Evolutionary conservation across 2,329 filamentous ascomycete species (phyloP).

Genomic region (Nemania sp.): DNA sequence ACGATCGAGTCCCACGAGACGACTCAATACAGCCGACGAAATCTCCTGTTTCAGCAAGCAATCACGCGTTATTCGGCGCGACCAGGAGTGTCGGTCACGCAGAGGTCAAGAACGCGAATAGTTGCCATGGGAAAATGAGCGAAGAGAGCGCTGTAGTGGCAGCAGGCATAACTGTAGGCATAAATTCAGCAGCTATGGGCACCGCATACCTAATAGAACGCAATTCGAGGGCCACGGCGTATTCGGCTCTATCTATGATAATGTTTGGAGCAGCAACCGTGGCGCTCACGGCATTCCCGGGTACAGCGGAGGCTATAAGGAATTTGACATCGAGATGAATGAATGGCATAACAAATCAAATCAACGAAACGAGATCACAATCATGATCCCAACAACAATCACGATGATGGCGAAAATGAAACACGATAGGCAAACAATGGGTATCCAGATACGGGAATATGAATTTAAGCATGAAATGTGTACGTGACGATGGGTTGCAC

Average conservation of each 20-base stretch:
- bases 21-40: conserved; percentile 3
- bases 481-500: conserved; percentile 15
- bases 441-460: neutral
- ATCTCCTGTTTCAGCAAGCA: conserved; percentile 1
- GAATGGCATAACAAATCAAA: conserved; percentile 1
- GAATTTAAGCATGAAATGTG: neutral
- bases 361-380: conserved; percentile 9
- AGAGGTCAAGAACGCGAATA: conserved; percentile 16
- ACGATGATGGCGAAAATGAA: conserved; percentile 6
- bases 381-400: neutral
- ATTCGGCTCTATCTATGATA: conserved; percentile 69
- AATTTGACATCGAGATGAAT: conserved; percentile 49
- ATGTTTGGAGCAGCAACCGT: conserved; percentile 68
- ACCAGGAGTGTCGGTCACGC: conserved; percentile 1
- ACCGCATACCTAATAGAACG: conserved; percentile 68
- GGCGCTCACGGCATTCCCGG: conserved; percentile 63
- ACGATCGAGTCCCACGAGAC: conserved; percentile 36
- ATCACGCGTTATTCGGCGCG: neutral
- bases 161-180: conserved; percentile 64
- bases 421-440: neutral
- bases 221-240: conserved; percentile 64
- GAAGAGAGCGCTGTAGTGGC: conserved; percentile 56
- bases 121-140: neutral
- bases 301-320: conserved; percentile 57
- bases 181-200: conserved; percentile 71